phyloP scores from a whole-genome alignment of 768 basidiomycete genomes.

The Pisolithus marmoratus region DNA sequence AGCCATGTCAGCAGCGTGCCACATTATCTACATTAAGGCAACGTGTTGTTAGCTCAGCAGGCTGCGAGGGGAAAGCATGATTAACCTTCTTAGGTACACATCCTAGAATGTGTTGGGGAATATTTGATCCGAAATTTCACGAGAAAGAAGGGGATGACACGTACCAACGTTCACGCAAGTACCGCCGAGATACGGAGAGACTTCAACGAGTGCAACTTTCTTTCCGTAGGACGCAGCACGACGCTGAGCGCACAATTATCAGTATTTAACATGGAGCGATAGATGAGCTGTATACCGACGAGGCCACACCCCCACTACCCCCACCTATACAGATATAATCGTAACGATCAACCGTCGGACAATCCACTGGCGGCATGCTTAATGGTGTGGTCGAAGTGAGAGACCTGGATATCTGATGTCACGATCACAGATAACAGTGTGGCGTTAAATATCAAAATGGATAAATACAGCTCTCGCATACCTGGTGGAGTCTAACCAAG shows the following conservation, averaged over 20 bases:
- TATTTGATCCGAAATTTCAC: constrained; percentile 2
- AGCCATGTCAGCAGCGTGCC: constrained; percentile 88
- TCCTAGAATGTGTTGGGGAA: constrained; percentile 40
- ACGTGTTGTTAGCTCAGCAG: neutral
- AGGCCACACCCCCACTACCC: constrained; percentile 89
- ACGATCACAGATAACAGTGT: constrained; percentile 27
- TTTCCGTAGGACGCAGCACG: constrained; percentile 89
- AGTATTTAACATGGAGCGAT: neutral
- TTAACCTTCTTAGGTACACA: constrained; percentile 95
- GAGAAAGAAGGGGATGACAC: constrained; percentile 22
- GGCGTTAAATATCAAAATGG: neutral
- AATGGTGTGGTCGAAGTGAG: constrained; percentile 32
- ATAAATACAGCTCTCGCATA: constrained; percentile 4
- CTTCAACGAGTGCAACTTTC: constrained; percentile 88
- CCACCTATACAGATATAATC: constrained; percentile 90
- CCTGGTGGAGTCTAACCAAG: constrained; percentile 23
- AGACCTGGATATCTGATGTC: constrained; percentile 41
- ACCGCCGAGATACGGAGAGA: constrained; percentile 70
- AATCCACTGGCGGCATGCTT: constrained; percentile 71
- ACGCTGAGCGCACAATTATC: constrained; percentile 44
- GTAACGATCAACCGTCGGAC: constrained; percentile 59
- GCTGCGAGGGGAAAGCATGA: neutral
- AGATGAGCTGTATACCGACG: constrained; percentile 54
- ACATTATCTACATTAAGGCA: constrained; percentile 74
- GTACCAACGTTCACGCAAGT: constrained; percentile 97